A percentile compares a stretch with the other conserved stretches of the same genome.
These are phyloP conservation scores for Biscogniauxia sp. DNA, from an alignment of 2,329 filamentous ascomycete genomes.

Conservation along the genomic window DNA sequence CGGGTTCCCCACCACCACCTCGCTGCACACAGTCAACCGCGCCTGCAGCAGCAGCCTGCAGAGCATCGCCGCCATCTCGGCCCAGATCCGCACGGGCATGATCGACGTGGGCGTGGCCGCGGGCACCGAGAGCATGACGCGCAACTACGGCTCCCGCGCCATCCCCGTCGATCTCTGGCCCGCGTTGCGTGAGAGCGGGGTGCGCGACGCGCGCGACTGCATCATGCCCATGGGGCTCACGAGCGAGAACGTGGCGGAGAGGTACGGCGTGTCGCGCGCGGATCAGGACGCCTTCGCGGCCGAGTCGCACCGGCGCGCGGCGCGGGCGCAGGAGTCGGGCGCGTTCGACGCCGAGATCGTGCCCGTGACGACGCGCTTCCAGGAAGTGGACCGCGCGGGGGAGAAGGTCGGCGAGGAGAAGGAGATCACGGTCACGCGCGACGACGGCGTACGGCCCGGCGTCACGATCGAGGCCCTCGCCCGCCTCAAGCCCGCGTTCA, in stretches of 20 bases:
- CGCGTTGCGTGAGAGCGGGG: constrained; percentile 60
- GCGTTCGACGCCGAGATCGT: constrained; percentile 77
- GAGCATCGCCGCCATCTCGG: constrained; percentile 71
- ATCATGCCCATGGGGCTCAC: constrained; percentile 95
- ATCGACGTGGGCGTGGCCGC: constrained; percentile 76
- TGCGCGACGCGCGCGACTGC: constrained; percentile 75
- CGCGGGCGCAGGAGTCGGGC: constrained; percentile 65
- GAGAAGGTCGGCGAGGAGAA: constrained; percentile 54
- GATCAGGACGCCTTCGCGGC: constrained; percentile 86
- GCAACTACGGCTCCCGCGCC: constrained; percentile 82
- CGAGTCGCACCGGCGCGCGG: constrained; percentile 70
- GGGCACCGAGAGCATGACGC: constrained; percentile 95
- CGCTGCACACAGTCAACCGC: constrained; percentile 84
- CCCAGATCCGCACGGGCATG: constrained; percentile 70
- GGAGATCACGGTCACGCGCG: constrained; percentile 66
- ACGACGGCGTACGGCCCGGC: constrained; percentile 77
- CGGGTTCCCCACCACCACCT: constrained; percentile 69
- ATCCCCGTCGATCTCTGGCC: constrained; percentile 83
- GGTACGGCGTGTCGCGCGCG: constrained; percentile 69
- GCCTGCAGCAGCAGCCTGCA: constrained; percentile 79
- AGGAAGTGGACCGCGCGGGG: constrained; percentile 61
- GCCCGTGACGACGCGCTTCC: constrained; percentile 69
- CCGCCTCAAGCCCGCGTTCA: constrained; percentile 84
- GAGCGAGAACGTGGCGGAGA: constrained; percentile 78
- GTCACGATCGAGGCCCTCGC: constrained; percentile 69